phyloP scores from a whole-genome alignment of 2,329 filamentous ascomycete genomes.

The Colletotrichum echinochloae region DNA sequence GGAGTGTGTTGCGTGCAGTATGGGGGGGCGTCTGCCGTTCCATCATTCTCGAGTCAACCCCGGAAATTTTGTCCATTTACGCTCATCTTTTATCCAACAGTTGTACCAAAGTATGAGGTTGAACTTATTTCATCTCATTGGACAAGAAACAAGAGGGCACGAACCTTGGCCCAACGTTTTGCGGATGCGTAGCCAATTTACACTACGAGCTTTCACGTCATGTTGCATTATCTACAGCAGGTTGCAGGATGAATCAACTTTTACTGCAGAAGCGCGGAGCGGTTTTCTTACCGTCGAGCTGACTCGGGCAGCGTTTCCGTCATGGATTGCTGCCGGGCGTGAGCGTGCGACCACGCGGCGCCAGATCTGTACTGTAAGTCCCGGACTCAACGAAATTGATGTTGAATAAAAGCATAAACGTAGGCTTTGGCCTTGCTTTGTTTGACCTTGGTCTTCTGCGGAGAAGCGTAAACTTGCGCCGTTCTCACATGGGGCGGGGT shows the following conservation, averaged over 20 bases:
- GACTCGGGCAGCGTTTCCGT: neutral
- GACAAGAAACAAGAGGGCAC: neutral
- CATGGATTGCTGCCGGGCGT: neutral
- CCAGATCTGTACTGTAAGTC: neutral
- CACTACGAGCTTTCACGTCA: neutral
- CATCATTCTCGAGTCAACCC: neutral
- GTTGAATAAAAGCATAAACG: neutral
- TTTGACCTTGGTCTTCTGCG: neutral
- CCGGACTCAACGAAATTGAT: neutral
- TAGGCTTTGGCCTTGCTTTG: neutral
- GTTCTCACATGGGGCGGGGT: neutral
- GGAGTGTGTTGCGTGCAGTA: neutral
- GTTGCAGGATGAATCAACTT: neutral
- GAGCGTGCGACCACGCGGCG: too few relatives aligned
- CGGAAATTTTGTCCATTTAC: neutral
- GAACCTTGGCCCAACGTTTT: neutral
- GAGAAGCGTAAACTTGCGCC: neutral
- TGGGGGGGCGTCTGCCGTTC: neutral
- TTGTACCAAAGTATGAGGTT: neutral
- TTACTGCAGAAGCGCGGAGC: neutral
- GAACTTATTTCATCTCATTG: neutral
- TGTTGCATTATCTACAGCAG: too few relatives aligned
- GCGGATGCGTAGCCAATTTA: neutral
- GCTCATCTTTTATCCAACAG: neutral
- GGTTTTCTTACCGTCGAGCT: neutral